Percentiles rank a stretch among this genome's conserved stretches.
These are phyloP conservation scores for Pilobolus umbonatus DNA, from an alignment of 192 early-diverging fungal species.

Conservation along the genomic window DNA sequence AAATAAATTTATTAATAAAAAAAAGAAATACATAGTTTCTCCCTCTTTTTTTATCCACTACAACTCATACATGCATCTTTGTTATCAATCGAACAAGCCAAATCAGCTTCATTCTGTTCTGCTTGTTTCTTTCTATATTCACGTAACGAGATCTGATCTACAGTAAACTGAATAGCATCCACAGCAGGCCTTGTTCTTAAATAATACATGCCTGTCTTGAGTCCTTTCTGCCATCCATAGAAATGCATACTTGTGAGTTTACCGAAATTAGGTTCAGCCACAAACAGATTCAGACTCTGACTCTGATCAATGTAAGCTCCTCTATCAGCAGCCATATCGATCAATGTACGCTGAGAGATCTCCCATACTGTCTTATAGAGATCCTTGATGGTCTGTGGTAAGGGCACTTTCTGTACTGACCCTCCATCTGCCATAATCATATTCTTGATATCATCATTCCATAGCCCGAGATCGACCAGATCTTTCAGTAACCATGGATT, in stretches of 20 bases:
- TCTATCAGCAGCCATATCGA: constrained; percentile 97
- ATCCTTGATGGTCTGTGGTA: constrained; percentile 87
- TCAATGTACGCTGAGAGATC: constrained; percentile 82
- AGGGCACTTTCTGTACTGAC: constrained; percentile 74
- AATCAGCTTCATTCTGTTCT: constrained; percentile 52
- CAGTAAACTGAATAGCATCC: constrained; percentile 94
- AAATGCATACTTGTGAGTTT: constrained; percentile 98
- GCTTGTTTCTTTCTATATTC: constrained; percentile 36
- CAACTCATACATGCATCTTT: constrained; percentile 91
- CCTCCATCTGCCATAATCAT: constrained; percentile 90
- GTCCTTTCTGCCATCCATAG: constrained; percentile 95
- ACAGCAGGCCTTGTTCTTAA: constrained; percentile 92
- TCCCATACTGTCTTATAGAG: constrained; percentile 99
- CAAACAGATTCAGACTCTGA: constrained; percentile 93
- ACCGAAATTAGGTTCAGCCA: constrained; percentile 90
- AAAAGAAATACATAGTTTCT: neutral
- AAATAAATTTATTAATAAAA: neutral
- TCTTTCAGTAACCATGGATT: constrained; percentile 96
- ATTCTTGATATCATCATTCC: constrained; percentile 94
- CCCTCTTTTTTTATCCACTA: constrained; percentile 51
- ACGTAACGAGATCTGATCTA: constrained; percentile 74
- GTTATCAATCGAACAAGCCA: constrained; percentile 91
- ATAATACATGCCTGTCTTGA: constrained; percentile 99
- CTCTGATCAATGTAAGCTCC: constrained; percentile 97
- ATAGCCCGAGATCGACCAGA: constrained; percentile 85